Evolutionary conservation across 225 moss, liverwort and hornwort genomes (phyloP), one percentile per base, ranked within the genome.

Genomic region (Lunularia cruciata): DNA sequence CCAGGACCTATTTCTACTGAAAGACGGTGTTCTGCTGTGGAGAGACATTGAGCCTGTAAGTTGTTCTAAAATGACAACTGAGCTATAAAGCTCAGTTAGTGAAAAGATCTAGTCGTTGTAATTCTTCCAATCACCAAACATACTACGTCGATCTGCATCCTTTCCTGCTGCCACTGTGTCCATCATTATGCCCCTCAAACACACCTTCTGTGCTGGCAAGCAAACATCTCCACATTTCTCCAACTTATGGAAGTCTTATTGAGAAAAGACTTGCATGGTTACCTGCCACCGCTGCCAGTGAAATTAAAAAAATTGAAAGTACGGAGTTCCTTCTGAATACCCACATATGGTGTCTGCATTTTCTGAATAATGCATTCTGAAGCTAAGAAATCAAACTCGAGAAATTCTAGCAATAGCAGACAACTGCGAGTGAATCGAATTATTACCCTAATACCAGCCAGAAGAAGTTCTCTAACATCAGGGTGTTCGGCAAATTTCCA

Each of bases 1-100:
- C 69, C 32, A 70, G 8, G 65, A 65, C 52, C 70, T 74, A 51
- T 74, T 74, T 54, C 74, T 79, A 3, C 73, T 57, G 3, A 73
- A 47, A 46, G 62, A 67, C 47, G 55, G 49, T 42, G 38, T 6
- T 65, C 46, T 69, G 39, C 65, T 57, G 59, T 65, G 47, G 27
- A 48, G 65, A 65, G 79, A 74, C 79, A 79, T 79, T 47, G 70
- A 40, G 27, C 46, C 28, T 2, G 47, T 36, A 42, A 53, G 33
- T 65, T 31, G 33, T 60, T 22, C 59, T 36, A 34, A 22, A 12
- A 32, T 12, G 23, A 12, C 8, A 42, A 16, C n/a, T n/a, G 20
- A 18, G 49, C 7, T 16, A n/a, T 49, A 20, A 12, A 64, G 30
- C 30, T 43, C 28, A 7, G 16, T 13, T 6, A 40, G 13, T 22